Evolutionary conservation across 2,329 filamentous ascomycete genomes (phyloP), one percentile per base, ranked within the genome.

Genomic region (Xylaria sp.): DNA sequence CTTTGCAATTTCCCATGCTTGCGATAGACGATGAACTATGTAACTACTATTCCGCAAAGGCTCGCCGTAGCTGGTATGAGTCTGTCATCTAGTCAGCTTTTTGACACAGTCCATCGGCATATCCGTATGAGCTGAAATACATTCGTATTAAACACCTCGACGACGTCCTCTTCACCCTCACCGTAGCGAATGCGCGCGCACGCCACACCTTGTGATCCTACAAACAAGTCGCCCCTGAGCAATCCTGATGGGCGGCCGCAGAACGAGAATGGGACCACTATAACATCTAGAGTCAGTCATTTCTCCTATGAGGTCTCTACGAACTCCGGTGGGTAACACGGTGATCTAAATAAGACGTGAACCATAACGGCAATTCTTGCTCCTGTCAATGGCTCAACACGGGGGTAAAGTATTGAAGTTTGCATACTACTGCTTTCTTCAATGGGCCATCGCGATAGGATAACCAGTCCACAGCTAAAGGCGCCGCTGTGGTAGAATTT

Each of bases 1-100:
- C 80, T 97, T 97, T 62, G 94, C 88, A 66, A 98, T 92, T 79
- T 98, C 92, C 96, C 96, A 99, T 59, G 94, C 92, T 82, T 99
- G 95, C 3, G 95, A 92, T 21, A 93, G 93, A 66, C 94, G 92
- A 81, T 98, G 96, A 78, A 93, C 94, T 60, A 94, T 84, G 82
- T 99, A 98, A 32, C 92, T 93, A 81, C 97, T 93, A 76, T 92
- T 84, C 27, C 75, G 70, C 21, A 90, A 90, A 73, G 92, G 91
- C 71, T 84, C 82, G 80, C 97, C 93, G 79, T 98, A 98, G 0
- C 93, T 93, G 3, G 96, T 92, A 79, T 98, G 96, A 2, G 84
- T 91, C 82, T 73, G 40, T 25, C 18, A 44, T 18, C n/a, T 27
- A 18, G 69, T 70, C 18, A 68, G 60, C 63, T 35, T 25, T 42